Evolutionary conservation across 139 green algal species (phyloP).

Genomic region (Closterium sp.): DNA sequence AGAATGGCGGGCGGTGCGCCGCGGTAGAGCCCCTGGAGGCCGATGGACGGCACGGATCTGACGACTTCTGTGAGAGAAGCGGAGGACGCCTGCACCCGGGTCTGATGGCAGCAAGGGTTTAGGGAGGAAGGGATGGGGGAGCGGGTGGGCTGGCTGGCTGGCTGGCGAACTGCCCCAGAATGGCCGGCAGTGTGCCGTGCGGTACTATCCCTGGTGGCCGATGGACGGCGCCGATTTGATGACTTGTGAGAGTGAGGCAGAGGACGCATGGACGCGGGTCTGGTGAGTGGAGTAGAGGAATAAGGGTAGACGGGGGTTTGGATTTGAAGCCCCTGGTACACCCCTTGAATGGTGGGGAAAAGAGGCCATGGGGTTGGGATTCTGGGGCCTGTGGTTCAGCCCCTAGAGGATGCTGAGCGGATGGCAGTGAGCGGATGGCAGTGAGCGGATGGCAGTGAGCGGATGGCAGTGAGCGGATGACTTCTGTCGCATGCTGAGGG

Average conservation of each 20-base stretch:
- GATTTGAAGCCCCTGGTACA: slow-evolving; percentile 61
- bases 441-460: too few relatives aligned
- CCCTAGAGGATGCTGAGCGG: too few relatives aligned
- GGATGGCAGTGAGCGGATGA: too few relatives aligned
- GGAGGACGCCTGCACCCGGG: slow-evolving; percentile 61
- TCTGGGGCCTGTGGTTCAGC: too few relatives aligned
- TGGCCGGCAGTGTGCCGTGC: slow-evolving; percentile 61
- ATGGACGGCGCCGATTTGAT: too few relatives aligned
- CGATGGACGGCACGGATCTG: slow-evolving; percentile 35
- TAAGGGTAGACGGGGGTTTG: background rate
- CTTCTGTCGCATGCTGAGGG: slow-evolving; percentile 29
- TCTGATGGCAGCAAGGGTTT: slow-evolving; percentile 29
- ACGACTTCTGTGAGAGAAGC: slow-evolving; percentile 33
- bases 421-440: too few relatives aligned
- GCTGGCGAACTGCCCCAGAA: slow-evolving; percentile 52
- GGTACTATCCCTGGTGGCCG: slow-evolving; percentile 53
- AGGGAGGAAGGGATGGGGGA: background rate
- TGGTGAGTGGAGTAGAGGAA: background rate
- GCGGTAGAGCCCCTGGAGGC: slow-evolving; percentile 59
- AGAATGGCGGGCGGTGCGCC: slow-evolving; percentile 60
- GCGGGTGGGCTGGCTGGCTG: slow-evolving; percentile 40
- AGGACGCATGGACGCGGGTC: slow-evolving; percentile 5
- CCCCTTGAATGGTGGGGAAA: slow-evolving; percentile 46
- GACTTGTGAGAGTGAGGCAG: slow-evolving; percentile 47
- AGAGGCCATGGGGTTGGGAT: too few relatives aligned